A percentile compares a stretch with the other conserved stretches of the same genome.
These are phyloP conservation scores for Sonneratia caseolaris DNA, from an alignment of 345 rosid species.

Conservation along the genomic window DNA sequence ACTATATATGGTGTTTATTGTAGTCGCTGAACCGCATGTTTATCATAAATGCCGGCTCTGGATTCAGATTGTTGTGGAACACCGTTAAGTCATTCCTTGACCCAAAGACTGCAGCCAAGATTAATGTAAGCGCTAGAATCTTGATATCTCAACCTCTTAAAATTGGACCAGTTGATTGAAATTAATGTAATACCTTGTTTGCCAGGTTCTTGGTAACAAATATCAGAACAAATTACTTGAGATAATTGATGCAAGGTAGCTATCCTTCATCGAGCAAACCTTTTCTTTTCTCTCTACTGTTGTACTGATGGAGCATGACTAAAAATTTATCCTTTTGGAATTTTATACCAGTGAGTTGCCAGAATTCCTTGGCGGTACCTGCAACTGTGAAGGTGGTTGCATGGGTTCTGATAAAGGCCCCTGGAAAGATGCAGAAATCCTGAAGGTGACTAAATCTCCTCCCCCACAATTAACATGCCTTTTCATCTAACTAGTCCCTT, in stretches of 20 bases:
- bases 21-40: slow-evolving; percentile 87
- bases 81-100: slow-evolving; percentile 90
- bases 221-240: slow-evolving; percentile 91
- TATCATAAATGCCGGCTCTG: slow-evolving; percentile 95
- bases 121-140: slow-evolving; percentile 47
- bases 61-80: slow-evolving; percentile 98
- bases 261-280: not conserved
- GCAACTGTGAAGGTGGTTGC: slow-evolving; percentile 90
- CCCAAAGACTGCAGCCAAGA: slow-evolving; percentile 91
- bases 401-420: slow-evolving; percentile 95
- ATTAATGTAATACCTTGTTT: not conserved
- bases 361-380: slow-evolving; percentile 80
- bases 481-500: not conserved
- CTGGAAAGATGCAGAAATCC: slow-evolving; percentile 64
- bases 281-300: not conserved
- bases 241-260: slow-evolving; percentile 69
- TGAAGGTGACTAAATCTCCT: slow-evolving; percentile 40
- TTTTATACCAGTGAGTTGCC: slow-evolving; percentile 30
- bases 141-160: slow-evolving; percentile 4
- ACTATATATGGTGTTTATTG: no score
- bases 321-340: no score
- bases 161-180: slow-evolving; percentile 11
- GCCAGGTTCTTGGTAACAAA: slow-evolving; percentile 92
- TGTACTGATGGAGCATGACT: no score
- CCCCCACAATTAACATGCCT: not conserved